Evolutionary conservation across 2,329 filamentous ascomycete species (phyloP).

Genomic region (Trichoderma simmonsii): DNA sequence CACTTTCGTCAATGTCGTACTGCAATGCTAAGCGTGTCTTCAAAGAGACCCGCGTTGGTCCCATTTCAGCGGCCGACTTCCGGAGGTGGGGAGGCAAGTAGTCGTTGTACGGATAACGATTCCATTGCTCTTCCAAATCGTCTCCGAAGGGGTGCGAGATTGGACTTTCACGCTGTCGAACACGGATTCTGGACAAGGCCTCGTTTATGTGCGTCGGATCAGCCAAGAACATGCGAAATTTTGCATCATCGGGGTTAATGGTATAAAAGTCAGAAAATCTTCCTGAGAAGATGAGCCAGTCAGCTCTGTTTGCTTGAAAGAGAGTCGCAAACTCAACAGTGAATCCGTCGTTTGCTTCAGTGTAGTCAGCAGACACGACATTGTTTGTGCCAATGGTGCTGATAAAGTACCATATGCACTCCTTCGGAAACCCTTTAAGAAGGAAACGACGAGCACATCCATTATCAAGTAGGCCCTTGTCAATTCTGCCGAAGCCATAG

Average conservation of each 20-base stretch:
- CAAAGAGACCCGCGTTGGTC: neutral
- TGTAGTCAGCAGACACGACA: constrained; percentile 14
- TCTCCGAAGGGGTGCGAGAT: neutral
- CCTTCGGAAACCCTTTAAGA: constrained; percentile 22
- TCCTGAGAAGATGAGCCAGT: neutral
- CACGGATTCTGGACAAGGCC: too few relatives aligned
- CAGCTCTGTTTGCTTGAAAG: constrained; percentile 8
- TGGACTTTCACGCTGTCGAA: rapidly evolving
- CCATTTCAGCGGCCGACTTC: neutral
- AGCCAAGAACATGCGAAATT: neutral
- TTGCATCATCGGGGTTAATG: neutral
- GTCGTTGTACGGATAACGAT: constrained; percentile 11
- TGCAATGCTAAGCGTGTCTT: constrained; percentile 14
- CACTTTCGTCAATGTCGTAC: constrained; percentile 13
- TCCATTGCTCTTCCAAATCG: neutral
- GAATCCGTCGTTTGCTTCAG: neutral
- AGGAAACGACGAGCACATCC: constrained; percentile 20
- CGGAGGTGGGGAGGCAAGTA: neutral
- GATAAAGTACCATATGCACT: constrained; percentile 25
- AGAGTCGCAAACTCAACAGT: constrained; percentile 24
- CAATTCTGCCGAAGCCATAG: neutral
- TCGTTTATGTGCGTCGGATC: neutral
- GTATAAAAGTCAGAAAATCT: neutral
- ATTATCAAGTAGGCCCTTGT: neutral
- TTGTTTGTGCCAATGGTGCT: constrained; percentile 12